Evolutionary conservation across 2,329 filamentous ascomycete genomes (phyloP).

Genomic region (Ploettnerulaceae sp.): DNA sequence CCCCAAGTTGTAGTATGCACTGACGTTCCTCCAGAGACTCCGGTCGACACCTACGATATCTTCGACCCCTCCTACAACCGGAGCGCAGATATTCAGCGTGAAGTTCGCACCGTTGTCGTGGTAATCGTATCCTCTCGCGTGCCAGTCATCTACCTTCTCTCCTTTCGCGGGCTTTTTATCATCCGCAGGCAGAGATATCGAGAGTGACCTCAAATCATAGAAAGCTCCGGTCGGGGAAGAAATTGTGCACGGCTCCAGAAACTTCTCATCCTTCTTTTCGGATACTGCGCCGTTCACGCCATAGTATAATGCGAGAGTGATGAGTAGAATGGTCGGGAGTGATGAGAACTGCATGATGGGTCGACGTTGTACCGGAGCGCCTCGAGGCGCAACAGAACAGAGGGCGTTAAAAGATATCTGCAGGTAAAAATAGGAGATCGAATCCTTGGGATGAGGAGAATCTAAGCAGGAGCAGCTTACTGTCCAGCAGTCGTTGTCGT

Average conservation of each 20-base stretch:
- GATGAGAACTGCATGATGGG: conserved; percentile 28
- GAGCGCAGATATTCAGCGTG: conserved; percentile 74
- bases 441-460: background rate
- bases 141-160: conserved; percentile 54
- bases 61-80: conserved; percentile 63
- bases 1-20: conserved; percentile 67
- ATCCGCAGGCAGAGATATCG: conserved; percentile 25
- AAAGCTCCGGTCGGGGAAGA: conserved; percentile 30
- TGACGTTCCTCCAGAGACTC: conserved; percentile 64
- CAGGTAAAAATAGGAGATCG: background rate
- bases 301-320: conserved; percentile 27
- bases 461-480: background rate
- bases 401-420: background rate
- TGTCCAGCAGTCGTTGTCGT: conserved; percentile 1
- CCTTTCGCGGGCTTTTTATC: conserved; percentile 43
- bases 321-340: conserved; percentile 25
- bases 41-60: conserved; percentile 61
- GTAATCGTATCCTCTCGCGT: conserved; percentile 70
- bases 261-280: conserved; percentile 27
- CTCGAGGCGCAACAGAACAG: conserved; percentile 22
- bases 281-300: conserved; percentile 24
- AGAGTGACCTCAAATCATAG: conserved; percentile 33
- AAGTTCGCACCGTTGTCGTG: conserved; percentile 60
- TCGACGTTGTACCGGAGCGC: conserved; percentile 18
- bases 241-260: conserved; percentile 32